Percentiles rank a stretch among this genome's conserved stretches.
phyloP scores from a whole-genome alignment of 148 eudicot genomes.

The Rhododendron griersonianum region DNA sequence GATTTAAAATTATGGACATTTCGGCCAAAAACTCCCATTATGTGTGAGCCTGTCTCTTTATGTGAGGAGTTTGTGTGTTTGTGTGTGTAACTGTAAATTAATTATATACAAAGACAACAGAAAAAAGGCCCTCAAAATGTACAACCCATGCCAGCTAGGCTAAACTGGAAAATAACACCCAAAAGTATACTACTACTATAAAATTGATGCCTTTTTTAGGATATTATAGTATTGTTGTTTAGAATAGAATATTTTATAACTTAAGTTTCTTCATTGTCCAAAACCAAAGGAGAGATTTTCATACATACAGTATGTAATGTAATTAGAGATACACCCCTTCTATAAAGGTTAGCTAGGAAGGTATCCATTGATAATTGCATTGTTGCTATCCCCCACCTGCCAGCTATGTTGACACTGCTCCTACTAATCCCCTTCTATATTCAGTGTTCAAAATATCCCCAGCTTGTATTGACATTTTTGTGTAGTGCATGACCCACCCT shows the following conservation, averaged over 20 bases:
- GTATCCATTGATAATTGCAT: not conserved
- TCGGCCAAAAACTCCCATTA: too few relatives aligned
- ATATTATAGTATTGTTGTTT: too few relatives aligned
- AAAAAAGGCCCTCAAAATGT: not conserved
- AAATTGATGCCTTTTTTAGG: too few relatives aligned
- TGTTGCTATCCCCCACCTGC: not conserved
- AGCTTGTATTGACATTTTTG: not conserved
- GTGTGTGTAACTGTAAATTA: too few relatives aligned
- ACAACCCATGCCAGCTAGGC: conserved; percentile 6
- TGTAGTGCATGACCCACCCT: too few relatives aligned
- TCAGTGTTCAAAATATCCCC: not conserved
- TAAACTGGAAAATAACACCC: not conserved
- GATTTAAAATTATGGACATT: too few relatives aligned
- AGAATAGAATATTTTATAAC: too few relatives aligned
- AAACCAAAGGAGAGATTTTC: not conserved
- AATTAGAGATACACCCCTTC: not conserved
- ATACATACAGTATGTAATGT: not conserved
- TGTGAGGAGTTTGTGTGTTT: too few relatives aligned
- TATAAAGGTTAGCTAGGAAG: not conserved
- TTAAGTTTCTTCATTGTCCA: not conserved
- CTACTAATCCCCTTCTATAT: not conserved
- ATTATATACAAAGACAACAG: not conserved
- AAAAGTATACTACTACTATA: not conserved
- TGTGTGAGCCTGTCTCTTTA: too few relatives aligned
- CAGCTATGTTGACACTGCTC: not conserved